Conservation (phyloP, 139 green algal species). For the Chlamydomonas sp. region DNA sequence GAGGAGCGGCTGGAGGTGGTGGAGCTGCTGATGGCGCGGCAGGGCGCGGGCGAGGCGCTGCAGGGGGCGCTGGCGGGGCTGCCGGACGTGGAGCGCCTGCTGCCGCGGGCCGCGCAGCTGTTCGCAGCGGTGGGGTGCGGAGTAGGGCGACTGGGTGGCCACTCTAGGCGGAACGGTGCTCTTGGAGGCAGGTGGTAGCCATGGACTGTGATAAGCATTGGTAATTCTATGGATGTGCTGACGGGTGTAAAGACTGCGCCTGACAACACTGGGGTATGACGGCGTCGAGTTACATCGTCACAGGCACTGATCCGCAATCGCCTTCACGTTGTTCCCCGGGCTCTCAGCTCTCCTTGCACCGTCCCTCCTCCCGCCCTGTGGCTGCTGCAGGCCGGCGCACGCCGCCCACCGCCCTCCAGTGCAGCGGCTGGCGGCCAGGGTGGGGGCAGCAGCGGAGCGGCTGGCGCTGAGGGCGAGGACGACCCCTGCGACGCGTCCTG, state of each 20-base stretch:
- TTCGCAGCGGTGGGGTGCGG: background rate
- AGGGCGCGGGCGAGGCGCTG: slow-evolving; percentile 4
- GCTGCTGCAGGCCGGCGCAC: no score
- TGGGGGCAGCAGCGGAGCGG: background rate
- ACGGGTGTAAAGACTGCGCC: no score
- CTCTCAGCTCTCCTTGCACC: no score
- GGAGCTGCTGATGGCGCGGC: slow-evolving; percentile 33
- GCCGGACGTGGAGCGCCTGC: slow-evolving; percentile 53
- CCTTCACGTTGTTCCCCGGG: no score
- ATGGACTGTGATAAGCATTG: no score
- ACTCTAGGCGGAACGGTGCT: background rate
- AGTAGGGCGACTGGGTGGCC: background rate
- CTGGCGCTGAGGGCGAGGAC: background rate
- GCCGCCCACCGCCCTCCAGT: no score
- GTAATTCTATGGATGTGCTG: no score
- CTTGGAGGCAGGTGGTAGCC: background rate
- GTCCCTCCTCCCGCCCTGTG: no score
- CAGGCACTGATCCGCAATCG: no score
- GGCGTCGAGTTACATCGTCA: no score
- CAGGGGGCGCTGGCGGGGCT: slow-evolving; percentile 29
- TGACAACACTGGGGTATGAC: no score
- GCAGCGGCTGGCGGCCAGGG: background rate
- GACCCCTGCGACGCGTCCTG: slow-evolving; percentile 21
- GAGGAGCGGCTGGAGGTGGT: slow-evolving; percentile 52
- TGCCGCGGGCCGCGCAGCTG: slow-evolving; percentile 41